Base-by-base conservation (phyloP, 139 green algal genomes). In the Trebouxia sp. region DNA sequence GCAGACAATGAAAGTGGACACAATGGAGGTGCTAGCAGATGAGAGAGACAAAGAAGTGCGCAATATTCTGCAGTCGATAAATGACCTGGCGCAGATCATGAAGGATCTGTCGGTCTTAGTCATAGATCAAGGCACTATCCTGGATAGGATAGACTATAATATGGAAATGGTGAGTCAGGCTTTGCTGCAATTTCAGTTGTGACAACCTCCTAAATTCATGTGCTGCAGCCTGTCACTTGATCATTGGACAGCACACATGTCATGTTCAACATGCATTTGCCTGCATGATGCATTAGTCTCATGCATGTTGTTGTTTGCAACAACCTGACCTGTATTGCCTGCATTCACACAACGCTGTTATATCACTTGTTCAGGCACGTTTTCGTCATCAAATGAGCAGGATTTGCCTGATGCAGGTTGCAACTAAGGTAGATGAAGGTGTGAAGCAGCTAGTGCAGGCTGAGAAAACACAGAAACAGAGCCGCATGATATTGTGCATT, bases 71-170 rank as follows among this genome's bases (percentile, higher is more conserved):
- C 42, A 86, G 37, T 92, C 86, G 10, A 93, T 97, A 67, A 87
- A 92, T 66, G 94, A 97, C 77, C 85, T 98, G 62, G 91, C 92
- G 30, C 89, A 97, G 88, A 95, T 99, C 86, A 99, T 99, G 96
- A 91, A 94, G 53, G 96, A 99, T 83, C 85, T 99, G 74, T 92
- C 86, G 3, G 88, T 92, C 12, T 86, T 99, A 38, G 96, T 99
- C n/a, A 97, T 99, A 62, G 96, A 99, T 79, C 96, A 99, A 88
- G 96, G 96, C 67, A 98, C 93, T 30, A 92, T 99, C 47, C 85
- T 99, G 74, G 96, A 99, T 84, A 86, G 96, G 35, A 97, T 97
- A 78, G 94, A 97, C 74, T 97, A 97, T 84, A 97, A 97, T 86
- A 92, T 97, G 81, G 89, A 97, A 75, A 82, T 94, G 79, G 87